Evolutionary conservation across 441 rosid genomes (phyloP).

Genomic region (Arabidopsis hybrid): DNA sequence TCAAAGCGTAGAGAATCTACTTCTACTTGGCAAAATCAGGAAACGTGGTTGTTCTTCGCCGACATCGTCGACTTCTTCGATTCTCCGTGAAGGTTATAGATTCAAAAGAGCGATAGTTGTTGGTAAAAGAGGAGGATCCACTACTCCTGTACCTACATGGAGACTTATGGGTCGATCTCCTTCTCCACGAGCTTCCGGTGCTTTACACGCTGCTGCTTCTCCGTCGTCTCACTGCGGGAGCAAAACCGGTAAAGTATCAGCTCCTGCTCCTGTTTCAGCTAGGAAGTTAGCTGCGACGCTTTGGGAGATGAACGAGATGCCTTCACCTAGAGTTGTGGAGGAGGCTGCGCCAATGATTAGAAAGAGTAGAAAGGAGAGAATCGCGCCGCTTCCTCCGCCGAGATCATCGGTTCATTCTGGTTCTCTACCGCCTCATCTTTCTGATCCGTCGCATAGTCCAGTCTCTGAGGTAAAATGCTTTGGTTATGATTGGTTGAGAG

Average conservation of each 20-base stretch:
- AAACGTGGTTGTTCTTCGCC: conserved; percentile 96
- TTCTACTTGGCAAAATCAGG: conserved; percentile 81
- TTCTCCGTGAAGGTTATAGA: conserved; percentile 70
- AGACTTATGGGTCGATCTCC: conserved; percentile 68
- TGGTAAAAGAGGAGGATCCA: conserved; percentile 88
- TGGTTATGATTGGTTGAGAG: conserved; percentile 18
- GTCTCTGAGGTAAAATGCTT: conserved; percentile 76
- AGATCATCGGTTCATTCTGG: conserved; percentile 82
- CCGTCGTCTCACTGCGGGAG: conserved; percentile 60
- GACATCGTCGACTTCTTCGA: conserved; percentile 87
- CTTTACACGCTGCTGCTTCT: conserved; percentile 46
- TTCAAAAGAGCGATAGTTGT: conserved; percentile 90
- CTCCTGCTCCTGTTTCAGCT: conserved; percentile 77
- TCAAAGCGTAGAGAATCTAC: conserved; percentile 57
- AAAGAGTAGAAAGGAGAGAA: conserved; percentile 56
- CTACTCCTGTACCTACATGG: conserved; percentile 94
- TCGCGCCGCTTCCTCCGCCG: conserved; percentile 50
- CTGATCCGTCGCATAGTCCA: conserved; percentile 99
- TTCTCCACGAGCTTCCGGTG: conserved; percentile 58
- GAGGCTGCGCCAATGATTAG: conserved; percentile 49
- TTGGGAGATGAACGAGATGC: conserved; percentile 99
- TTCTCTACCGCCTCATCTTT: conserved; percentile 88
- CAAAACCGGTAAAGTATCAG: conserved; percentile 41
- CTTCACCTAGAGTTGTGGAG: conserved; percentile 70
- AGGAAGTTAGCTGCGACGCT: conserved; percentile 96